Evolutionary conservation across 208 protist species (phyloP).

Genomic region (Lotmaria passim): DNA sequence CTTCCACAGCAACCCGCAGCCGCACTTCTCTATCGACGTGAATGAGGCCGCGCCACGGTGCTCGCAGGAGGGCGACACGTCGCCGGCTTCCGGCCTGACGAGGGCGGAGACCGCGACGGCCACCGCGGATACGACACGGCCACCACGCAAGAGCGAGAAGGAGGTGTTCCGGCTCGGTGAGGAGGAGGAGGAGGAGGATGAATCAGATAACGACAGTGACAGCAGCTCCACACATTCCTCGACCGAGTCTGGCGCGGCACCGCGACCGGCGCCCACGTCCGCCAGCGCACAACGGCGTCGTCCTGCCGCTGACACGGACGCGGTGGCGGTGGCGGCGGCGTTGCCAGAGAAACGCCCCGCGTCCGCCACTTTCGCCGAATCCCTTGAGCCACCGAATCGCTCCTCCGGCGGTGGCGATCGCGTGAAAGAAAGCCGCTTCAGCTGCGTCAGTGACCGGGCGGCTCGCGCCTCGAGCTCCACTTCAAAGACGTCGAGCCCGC

Average conservation of each 20-base stretch:
- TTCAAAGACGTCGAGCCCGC: not conserved
- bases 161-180: constrained; percentile 7
- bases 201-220: not conserved
- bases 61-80: not conserved
- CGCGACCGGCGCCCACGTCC: not conserved
- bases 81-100: not conserved
- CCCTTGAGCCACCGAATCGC: not conserved
- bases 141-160: not conserved
- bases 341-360: not conserved
- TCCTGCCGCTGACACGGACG: no score
- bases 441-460: not conserved
- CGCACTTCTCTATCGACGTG: constrained; percentile 37
- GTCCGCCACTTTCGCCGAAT: constrained; percentile 1
- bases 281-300: not conserved
- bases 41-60: constrained; percentile 13
- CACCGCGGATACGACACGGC: no score
- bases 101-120: not conserved
- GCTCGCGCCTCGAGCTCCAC: not conserved
- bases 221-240: constrained; percentile 11
- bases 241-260: not conserved
- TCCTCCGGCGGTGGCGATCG: not conserved
- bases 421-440: not conserved
- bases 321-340: not conserved
- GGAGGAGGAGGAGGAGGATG: not conserved
- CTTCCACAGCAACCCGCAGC: constrained; percentile 46